phyloP scores from a whole-genome alignment of 164 flowering plant genomes.

The Sextonia rubra region DNA sequence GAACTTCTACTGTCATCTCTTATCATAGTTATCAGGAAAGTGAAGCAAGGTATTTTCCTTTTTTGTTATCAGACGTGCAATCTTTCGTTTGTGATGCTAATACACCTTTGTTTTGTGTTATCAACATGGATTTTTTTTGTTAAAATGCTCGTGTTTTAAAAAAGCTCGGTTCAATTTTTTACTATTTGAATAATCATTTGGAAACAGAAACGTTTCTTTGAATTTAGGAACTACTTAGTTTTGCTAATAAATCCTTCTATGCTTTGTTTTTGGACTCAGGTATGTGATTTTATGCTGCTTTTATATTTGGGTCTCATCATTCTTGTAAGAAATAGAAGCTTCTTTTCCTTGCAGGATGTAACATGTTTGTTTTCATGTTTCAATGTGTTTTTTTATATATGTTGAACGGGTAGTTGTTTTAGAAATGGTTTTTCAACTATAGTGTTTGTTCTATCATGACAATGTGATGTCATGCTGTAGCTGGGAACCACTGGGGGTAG shows the following conservation, averaged over 20 bases:
- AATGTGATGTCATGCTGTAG: neutral
- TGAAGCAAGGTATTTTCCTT: neutral
- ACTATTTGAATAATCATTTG: neutral
- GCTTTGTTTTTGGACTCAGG: neutral
- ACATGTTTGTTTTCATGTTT: neutral
- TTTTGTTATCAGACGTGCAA: neutral
- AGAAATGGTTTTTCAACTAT: no score
- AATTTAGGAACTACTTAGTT: neutral
- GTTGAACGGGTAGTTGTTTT: no score
- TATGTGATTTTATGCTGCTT: conserved; percentile 11
- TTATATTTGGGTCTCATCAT: neutral
- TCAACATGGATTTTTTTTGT: conserved; percentile 5
- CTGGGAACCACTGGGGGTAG: neutral
- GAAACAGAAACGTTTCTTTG: neutral
- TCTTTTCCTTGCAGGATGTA: neutral
- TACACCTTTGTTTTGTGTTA: neutral
- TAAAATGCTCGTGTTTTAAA: neutral
- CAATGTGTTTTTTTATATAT: neutral
- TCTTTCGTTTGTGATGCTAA: neutral
- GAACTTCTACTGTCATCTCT: neutral
- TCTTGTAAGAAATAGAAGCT: neutral
- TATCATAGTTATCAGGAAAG: neutral
- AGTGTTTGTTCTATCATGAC: no score
- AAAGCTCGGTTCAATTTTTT: neutral
- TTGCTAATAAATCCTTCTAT: neutral